Conservation (phyloP, 306 rosid genomes). For the Chamaecrista fasciculata region DNA sequence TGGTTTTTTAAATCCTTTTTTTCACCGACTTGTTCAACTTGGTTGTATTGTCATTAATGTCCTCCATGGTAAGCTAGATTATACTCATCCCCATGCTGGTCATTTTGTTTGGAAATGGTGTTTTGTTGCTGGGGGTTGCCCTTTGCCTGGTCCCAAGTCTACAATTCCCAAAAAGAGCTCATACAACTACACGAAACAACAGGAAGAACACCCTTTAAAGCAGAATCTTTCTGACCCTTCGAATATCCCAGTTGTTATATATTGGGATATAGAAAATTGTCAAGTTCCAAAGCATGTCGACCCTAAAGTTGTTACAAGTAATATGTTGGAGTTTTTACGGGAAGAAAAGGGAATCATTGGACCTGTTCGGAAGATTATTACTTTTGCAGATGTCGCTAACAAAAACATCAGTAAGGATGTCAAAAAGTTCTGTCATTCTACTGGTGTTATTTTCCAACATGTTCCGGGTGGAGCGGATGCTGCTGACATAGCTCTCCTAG, state of each 20-base stretch:
- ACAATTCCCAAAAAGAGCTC: no score
- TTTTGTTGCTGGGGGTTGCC: no score
- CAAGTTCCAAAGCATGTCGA: constrained; percentile 90
- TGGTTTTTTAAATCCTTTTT: no score
- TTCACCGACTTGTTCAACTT: no score
- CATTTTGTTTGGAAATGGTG: no score
- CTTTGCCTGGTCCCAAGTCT: no score
- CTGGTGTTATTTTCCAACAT: constrained; percentile 86
- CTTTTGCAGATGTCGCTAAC: constrained; percentile 91
- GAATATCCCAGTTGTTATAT: constrained; percentile 82
- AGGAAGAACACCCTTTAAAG: no score
- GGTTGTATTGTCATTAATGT: no score
- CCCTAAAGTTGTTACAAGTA: constrained; percentile 90
- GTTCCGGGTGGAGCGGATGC: constrained; percentile 98
- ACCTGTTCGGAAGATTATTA: constrained; percentile 68
- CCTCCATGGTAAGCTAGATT: no score
- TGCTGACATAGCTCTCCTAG: constrained; percentile 95
- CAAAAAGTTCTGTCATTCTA: constrained; percentile 92
- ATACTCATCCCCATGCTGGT: no score
- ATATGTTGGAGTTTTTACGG: constrained; percentile 87
- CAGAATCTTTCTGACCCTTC: constrained; percentile 47
- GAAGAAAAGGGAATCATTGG: constrained; percentile 84
- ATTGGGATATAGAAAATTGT: constrained; percentile 96
- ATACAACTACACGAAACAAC: no score
- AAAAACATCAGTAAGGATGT: constrained; percentile 82